These are phyloP conservation scores for Chara braunii DNA, from an alignment of 139 green algal species.

Conservation along the genomic window DNA sequence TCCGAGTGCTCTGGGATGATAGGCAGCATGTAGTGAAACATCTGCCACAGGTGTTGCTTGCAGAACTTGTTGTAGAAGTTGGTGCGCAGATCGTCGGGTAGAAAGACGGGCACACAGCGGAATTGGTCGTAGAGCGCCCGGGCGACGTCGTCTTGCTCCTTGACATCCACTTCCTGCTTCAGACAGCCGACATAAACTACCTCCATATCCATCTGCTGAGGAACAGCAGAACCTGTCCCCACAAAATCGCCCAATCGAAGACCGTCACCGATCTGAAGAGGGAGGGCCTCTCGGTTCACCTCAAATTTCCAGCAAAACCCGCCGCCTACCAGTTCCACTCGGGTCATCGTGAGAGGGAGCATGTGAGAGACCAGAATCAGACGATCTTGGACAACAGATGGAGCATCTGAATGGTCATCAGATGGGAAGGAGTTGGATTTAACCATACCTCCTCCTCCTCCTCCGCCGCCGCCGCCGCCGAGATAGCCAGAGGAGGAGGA, in stretches of 20 bases:
- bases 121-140: constrained; percentile 62
- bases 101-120: constrained; percentile 83
- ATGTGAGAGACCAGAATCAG: constrained; percentile 88
- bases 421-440: too few species aligned
- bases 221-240: not conserved
- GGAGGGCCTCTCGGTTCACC: constrained; percentile 88
- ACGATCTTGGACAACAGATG: constrained; percentile 47
- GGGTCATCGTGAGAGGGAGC: constrained; percentile 58
- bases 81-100: constrained; percentile 71
- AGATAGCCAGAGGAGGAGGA: too few species aligned
- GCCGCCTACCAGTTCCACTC: not conserved
- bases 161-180: constrained; percentile 62
- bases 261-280: constrained; percentile 77
- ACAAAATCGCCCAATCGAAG: not conserved
- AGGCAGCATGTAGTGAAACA: constrained; percentile 96
- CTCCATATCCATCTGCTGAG: constrained; percentile 27
- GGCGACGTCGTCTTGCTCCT: constrained; percentile 51
- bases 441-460: too few species aligned
- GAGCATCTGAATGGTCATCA: too few species aligned
- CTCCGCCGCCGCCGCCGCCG: too few species aligned
- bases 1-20: constrained; percentile 54
- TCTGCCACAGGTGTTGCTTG: constrained; percentile 96
- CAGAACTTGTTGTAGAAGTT: constrained; percentile 89
- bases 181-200: constrained; percentile 38
- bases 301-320: constrained; percentile 71